These are phyloP conservation scores for Kappamyces sp. DNA, from an alignment of 192 early-diverging fungal genomes.

Conservation along the genomic window DNA sequence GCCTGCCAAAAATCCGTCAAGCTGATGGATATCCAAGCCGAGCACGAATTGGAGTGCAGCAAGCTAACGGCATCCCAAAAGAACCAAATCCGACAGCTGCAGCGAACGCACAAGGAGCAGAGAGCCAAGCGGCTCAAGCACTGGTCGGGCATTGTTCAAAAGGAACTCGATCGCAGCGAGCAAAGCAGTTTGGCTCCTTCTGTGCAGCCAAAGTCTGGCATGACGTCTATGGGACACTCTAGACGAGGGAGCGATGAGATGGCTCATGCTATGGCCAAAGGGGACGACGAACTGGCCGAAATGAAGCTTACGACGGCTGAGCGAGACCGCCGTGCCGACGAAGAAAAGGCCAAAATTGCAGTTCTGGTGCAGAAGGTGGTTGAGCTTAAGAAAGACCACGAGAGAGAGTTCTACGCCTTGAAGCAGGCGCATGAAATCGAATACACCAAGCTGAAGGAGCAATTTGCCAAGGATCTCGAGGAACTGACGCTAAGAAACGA, in stretches of 20 bases:
- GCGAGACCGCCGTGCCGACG: not conserved
- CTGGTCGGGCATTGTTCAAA: no score
- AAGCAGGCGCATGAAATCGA: not conserved
- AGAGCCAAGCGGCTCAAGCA: not conserved
- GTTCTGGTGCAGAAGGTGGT: not conserved
- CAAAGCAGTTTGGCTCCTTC: not conserved
- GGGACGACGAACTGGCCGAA: not conserved
- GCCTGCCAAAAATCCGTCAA: not conserved
- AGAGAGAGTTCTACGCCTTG: not conserved
- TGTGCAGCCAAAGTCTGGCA: not conserved
- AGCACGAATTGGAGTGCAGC: not conserved
- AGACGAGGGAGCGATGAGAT: slow-evolving; percentile 1
- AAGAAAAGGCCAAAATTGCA: not conserved
- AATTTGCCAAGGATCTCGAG: slow-evolving; percentile 1
- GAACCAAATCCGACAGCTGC: not conserved
- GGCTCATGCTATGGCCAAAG: not conserved
- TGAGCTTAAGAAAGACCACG: slow-evolving; percentile 6
- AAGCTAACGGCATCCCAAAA: not conserved
- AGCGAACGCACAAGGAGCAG: not conserved
- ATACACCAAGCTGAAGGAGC: slow-evolving; percentile 12
- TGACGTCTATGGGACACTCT: not conserved
- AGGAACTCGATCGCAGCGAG: no score
- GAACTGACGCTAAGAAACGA: slow-evolving; percentile 17
- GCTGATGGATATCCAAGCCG: not conserved
- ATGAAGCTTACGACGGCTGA: not conserved